A percentile compares a stretch with the other conserved stretches of the same genome.
These are phyloP conservation scores for Apiotrichum mycotoxinovorans DNA, from an alignment of 1,284 basidiomycete species.

Conservation along the genomic window DNA sequence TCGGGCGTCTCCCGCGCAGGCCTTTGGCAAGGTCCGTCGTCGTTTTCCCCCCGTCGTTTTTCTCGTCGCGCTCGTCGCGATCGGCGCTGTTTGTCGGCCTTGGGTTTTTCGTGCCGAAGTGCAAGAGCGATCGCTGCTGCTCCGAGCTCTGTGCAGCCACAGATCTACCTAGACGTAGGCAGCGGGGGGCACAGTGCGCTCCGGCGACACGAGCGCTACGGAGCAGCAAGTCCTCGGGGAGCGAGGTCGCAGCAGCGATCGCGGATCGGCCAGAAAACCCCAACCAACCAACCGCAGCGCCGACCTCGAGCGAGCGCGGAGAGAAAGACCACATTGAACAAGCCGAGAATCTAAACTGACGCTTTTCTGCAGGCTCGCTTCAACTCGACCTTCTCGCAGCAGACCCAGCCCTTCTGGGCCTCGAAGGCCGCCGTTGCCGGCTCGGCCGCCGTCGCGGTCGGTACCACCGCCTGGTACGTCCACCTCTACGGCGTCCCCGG, in stretches of 20 bases:
- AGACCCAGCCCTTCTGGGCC: slow-evolving; percentile 37
- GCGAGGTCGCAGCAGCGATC: too few species aligned
- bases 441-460: slow-evolving; percentile 73
- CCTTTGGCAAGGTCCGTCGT: slow-evolving; percentile 22
- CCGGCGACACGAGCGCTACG: too few species aligned
- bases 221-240: too few species aligned
- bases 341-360: not conserved
- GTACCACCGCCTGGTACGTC: slow-evolving; percentile 93
- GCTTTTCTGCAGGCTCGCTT: slow-evolving; percentile 27
- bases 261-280: too few species aligned
- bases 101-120: too few species aligned
- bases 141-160: too few species aligned
- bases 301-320: too few species aligned
- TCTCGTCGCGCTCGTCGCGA: not conserved
- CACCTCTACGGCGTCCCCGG: slow-evolving; percentile 83
- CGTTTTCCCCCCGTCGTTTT: not conserved
- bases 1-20: slow-evolving; percentile 17
- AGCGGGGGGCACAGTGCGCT: too few species aligned
- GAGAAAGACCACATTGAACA: too few species aligned
- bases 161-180: too few species aligned
- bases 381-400: slow-evolving; percentile 31
- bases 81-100: not conserved
- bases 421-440: slow-evolving; percentile 76
- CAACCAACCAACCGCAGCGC: too few species aligned
- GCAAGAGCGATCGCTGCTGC: too few species aligned